These are phyloP conservation scores for Microcyclospora tardicrescens DNA, from an alignment of 2,329 filamentous ascomycete species.

Conservation along the genomic window DNA sequence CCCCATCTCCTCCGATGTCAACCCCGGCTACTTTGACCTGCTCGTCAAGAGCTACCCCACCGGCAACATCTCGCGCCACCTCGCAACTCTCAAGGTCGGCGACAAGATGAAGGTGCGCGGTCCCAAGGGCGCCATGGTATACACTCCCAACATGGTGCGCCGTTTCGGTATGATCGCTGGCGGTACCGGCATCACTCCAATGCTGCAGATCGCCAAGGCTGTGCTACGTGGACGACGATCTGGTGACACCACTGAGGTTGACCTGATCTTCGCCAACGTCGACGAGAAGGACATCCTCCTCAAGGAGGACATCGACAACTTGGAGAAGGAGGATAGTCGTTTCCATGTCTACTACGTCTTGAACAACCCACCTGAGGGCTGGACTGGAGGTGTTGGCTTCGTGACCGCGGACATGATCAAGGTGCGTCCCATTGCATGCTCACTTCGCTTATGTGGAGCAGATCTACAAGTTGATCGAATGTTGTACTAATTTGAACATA, in stretches of 20 bases:
- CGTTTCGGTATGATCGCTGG: conserved; percentile 97
- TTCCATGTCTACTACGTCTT: conserved; percentile 91
- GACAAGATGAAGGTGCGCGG: conserved; percentile 82
- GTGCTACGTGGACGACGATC: conserved; percentile 43
- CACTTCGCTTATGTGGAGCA: neutral
- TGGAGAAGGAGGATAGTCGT: conserved; percentile 62
- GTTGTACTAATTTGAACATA: conserved; percentile 25
- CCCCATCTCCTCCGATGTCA: conserved; percentile 77
- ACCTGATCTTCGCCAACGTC: conserved; percentile 95
- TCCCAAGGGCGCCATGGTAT: conserved; percentile 96
- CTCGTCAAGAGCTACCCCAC: conserved; percentile 96
- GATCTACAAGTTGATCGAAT: neutral
- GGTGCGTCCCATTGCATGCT: conserved; percentile 24
- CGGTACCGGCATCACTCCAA: conserved; percentile 94
- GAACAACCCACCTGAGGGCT: conserved; percentile 85
- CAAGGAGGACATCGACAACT: conserved; percentile 74
- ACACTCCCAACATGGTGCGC: conserved; percentile 90
- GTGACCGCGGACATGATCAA: conserved; percentile 94
- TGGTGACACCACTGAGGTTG: conserved; percentile 67
- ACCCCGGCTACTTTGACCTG: conserved; percentile 85
- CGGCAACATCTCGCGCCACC: conserved; percentile 91
- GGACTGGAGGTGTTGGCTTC: conserved; percentile 87
- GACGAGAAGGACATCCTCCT: conserved; percentile 85
- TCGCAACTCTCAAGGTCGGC: conserved; percentile 70
- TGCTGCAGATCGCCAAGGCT: conserved; percentile 91